Evolutionary conservation across 768 basidiomycete genomes (phyloP).

Genomic region (Tulasnella sp.): DNA sequence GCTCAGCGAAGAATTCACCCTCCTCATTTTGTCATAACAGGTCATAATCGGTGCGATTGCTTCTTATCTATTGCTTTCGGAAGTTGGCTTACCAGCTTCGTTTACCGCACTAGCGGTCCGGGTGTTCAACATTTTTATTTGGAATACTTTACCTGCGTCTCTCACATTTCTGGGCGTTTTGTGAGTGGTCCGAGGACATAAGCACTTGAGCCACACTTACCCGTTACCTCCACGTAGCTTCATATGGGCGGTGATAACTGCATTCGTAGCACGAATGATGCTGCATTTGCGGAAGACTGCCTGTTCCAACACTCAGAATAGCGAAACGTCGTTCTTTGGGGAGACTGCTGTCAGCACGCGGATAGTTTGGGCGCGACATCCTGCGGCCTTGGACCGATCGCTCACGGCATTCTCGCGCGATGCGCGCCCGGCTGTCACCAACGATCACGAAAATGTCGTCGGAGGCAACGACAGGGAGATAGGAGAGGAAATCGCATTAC

Average conservation of each 20-base stretch:
- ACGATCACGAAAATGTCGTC: too few relatives aligned
- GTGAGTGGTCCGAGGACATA: background rate
- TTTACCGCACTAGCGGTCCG: background rate
- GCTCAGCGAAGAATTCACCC: background rate
- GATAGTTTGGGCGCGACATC: background rate
- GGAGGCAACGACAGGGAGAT: too few relatives aligned
- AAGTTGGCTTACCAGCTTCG: background rate
- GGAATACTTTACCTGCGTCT: background rate
- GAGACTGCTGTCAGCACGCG: background rate
- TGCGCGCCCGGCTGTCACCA: too few relatives aligned
- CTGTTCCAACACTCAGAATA: background rate
- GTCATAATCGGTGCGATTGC: background rate
- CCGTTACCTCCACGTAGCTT: background rate
- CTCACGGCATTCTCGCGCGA: too few relatives aligned
- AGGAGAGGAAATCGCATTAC: too few relatives aligned
- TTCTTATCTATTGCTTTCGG: background rate
- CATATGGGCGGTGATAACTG: background rate
- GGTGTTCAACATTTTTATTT: background rate
- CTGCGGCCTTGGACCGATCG: too few relatives aligned
- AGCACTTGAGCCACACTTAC: background rate
- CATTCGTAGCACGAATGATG: background rate
- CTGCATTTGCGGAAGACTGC: background rate
- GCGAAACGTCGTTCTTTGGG: background rate
- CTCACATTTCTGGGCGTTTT: background rate
- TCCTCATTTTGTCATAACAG: background rate